Evolutionary conservation across 208 protist species (phyloP), one percentile per base, ranked within the genome.

Genomic region (Trypanosoma theileri): DNA sequence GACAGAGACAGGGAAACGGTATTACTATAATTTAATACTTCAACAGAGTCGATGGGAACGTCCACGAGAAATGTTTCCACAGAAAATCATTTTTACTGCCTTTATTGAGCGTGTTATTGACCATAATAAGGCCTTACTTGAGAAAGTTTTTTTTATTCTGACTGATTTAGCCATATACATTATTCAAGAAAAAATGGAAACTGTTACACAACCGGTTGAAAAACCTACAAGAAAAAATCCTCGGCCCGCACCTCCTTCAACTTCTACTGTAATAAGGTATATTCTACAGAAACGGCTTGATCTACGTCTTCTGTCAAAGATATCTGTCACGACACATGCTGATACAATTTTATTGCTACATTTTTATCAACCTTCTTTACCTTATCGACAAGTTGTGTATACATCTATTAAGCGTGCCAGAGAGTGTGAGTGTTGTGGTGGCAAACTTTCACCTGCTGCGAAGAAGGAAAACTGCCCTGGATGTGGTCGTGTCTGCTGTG

Each of bases 321-420:
- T 95, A 26, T 83, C 81, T 40, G 55, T 93, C 7, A 88, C 80
- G 12, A 66, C 63, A 19, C 83, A 80, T 26, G 89, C 89, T 2
- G 89, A 95, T 68, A 76, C 80, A 10, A 55, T 91, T 59, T 26
- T 93, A 6, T 45, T 90, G n/a, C 31, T 95, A 35, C 86, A 90
- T 41, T 71, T 85, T 22, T 88, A 89, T 48, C 75, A 81, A 14
- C 75, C 81, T 19, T 58, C 69, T 10, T 66, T 71, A 10, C 85
- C 88, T 11, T 88, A 86, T 63, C 72, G 82, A 0, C 66, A 71
- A 7, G 69, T 88, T 13, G 17, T 74, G 10, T 16, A 52, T 51
- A 60, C 22, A 14, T 11, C 71, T 21, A 42, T 14, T 21, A 61
- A 61, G 26, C 48, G 35, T 17, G n/a, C 13, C 19, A 52, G 62